Conservation (phyloP, 2,329 filamentous ascomycete genomes). For the Fusarium hainanense region DNA sequence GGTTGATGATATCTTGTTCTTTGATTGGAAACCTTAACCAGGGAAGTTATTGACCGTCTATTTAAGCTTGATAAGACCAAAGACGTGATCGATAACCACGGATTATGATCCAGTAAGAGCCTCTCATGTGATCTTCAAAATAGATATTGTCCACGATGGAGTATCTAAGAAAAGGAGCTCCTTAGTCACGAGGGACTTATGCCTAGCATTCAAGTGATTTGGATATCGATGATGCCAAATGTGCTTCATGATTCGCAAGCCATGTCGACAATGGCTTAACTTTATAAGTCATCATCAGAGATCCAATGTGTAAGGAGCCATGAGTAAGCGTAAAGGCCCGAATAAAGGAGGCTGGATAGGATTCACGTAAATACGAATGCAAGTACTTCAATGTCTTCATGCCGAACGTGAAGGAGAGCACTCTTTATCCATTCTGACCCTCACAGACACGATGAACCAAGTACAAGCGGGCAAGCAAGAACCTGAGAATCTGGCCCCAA, state of each 20-base stretch:
- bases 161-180: background rate
- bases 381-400: background rate
- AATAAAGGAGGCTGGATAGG: background rate
- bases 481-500: background rate
- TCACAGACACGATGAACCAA: conserved; percentile 1
- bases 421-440: background rate
- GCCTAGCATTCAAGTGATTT: background rate
- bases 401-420: background rate
- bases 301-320: background rate
- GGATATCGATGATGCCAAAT: background rate
- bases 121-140: background rate
- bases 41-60: background rate
- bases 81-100: background rate
- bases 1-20: background rate
- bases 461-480: conserved; percentile 3
- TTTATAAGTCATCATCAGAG: background rate
- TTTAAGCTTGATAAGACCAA: background rate
- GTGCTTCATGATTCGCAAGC: background rate
- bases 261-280: background rate
- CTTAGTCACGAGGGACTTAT: background rate
- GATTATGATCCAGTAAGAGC: background rate
- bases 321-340: background rate
- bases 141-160: background rate
- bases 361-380: background rate
- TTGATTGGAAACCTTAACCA: background rate